Conservation (phyloP, 106 monocot species). For the Agapanthus africanus region DNA sequence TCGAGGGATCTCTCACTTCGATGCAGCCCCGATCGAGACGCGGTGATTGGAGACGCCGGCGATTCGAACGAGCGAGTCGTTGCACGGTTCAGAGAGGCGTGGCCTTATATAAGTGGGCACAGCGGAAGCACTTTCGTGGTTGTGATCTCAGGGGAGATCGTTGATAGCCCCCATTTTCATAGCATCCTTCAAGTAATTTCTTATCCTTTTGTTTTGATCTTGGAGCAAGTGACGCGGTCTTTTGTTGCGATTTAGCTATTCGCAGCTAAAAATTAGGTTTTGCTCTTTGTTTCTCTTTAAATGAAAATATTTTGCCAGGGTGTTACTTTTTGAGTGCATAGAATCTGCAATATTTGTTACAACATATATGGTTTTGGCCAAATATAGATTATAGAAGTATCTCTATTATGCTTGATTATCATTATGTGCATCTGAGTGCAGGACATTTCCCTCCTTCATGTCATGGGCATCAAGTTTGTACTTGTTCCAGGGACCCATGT, state of each 20-base stretch:
- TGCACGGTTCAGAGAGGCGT: constrained; percentile 60
- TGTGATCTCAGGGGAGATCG: constrained; percentile 69
- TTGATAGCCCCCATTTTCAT: constrained; percentile 47
- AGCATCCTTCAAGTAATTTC: constrained; percentile 54
- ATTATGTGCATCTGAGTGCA: constrained; percentile 12
- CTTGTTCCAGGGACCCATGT: constrained; percentile 59
- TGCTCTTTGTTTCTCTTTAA: neutral
- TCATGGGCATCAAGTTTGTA: constrained; percentile 64
- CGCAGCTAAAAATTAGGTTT: neutral
- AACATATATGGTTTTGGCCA: neutral
- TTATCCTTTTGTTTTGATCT: neutral
- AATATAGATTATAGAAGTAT: neutral
- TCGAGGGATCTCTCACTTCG: too few relatives aligned
- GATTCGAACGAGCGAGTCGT: constrained; percentile 37
- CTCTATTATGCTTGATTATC: neutral
- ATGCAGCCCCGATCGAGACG: too few relatives aligned
- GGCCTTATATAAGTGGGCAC: constrained; percentile 80
- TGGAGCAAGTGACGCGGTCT: neutral
- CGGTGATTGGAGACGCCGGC: neutral
- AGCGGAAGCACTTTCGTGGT: constrained; percentile 82
- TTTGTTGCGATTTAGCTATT: neutral
- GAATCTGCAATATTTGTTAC: neutral
- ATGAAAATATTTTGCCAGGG: too few relatives aligned
- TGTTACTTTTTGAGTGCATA: neutral
- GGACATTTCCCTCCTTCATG: constrained; percentile 75